phyloP scores from a whole-genome alignment of 2,329 filamentous ascomycete genomes.

The Penicillium sp. region DNA sequence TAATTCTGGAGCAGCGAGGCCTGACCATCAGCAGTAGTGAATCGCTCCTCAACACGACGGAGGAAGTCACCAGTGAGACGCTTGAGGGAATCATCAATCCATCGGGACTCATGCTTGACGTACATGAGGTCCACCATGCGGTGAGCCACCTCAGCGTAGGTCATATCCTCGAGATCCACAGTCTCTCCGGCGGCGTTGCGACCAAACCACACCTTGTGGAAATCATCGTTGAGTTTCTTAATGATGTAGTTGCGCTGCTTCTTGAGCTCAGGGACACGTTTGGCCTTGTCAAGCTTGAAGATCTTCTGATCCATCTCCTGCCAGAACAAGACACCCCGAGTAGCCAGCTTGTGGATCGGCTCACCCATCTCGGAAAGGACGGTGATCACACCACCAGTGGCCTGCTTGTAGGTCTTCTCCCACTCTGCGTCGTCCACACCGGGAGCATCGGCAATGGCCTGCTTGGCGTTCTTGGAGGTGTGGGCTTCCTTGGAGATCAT shows the following conservation, averaged over 20 bases:
- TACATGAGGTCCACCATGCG: slow-evolving; percentile 89
- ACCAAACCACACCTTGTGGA: slow-evolving; percentile 96
- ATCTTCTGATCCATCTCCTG: slow-evolving; percentile 99
- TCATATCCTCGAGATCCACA: slow-evolving; percentile 93
- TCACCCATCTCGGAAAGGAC: slow-evolving; percentile 99
- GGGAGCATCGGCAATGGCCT: slow-evolving; percentile 82
- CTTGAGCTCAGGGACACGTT: slow-evolving; percentile 82
- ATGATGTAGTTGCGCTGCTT: slow-evolving; percentile 91
- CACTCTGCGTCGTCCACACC: slow-evolving; percentile 80
- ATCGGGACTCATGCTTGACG: slow-evolving; percentile 83
- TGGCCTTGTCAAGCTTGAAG: slow-evolving; percentile 92
- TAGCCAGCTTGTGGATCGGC: slow-evolving; percentile 98
- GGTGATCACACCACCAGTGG: slow-evolving; percentile 91
- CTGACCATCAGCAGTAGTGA: slow-evolving; percentile 70
- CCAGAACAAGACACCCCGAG: slow-evolving; percentile 94
- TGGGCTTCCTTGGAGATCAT: slow-evolving; percentile 94
- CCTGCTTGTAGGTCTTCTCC: slow-evolving; percentile 91
- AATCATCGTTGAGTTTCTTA: slow-evolving; percentile 92
- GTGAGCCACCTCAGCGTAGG: slow-evolving; percentile 81
- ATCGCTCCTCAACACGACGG: slow-evolving; percentile 93
- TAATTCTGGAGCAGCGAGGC: slow-evolving; percentile 87
- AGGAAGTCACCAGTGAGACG: slow-evolving; percentile 93
- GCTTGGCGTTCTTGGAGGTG: slow-evolving; percentile 82
- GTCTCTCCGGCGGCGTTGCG: slow-evolving; percentile 76
- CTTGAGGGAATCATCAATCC: slow-evolving; percentile 84